Conservation (phyloP, 2,329 filamentous ascomycete species). For the Colletotrichum siamense region DNA sequence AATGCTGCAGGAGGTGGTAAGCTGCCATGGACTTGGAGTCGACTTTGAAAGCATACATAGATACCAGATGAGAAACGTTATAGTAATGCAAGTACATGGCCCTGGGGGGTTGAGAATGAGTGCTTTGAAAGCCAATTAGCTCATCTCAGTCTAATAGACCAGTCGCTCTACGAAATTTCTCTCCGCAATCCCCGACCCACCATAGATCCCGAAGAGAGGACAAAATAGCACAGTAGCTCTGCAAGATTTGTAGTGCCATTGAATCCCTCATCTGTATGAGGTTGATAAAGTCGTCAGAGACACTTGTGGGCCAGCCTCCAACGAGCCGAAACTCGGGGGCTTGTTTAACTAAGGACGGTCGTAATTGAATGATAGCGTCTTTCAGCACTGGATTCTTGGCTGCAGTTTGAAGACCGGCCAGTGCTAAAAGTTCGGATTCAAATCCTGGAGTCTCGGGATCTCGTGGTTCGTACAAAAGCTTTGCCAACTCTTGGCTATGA, state of each 20-base stretch:
- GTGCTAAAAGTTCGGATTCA: neutral
- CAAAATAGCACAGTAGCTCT: neutral
- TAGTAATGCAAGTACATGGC: neutral
- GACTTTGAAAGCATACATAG: neutral
- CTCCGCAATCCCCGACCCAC: neutral
- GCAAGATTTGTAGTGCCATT: neutral
- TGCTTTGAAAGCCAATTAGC: neutral
- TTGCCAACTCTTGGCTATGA: neutral
- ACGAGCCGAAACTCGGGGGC: neutral
- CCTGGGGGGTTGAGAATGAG: fast-evolving
- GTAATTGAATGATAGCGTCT: neutral
- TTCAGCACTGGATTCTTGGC: neutral
- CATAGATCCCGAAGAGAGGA: neutral
- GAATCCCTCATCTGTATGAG: neutral
- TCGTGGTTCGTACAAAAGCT: neutral
- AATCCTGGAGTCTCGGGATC: neutral
- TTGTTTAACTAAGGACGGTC: neutral
- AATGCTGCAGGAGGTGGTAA: constrained; percentile 20
- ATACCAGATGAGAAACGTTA: neutral
- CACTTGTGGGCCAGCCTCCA: neutral
- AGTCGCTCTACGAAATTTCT: neutral
- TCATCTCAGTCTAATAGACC: neutral
- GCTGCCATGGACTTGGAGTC: constrained; percentile 27
- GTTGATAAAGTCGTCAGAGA: neutral
- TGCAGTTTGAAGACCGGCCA: neutral